phyloP scores from a whole-genome alignment of 2,329 filamentous ascomycete species.

The Colletotrichum salicis region DNA sequence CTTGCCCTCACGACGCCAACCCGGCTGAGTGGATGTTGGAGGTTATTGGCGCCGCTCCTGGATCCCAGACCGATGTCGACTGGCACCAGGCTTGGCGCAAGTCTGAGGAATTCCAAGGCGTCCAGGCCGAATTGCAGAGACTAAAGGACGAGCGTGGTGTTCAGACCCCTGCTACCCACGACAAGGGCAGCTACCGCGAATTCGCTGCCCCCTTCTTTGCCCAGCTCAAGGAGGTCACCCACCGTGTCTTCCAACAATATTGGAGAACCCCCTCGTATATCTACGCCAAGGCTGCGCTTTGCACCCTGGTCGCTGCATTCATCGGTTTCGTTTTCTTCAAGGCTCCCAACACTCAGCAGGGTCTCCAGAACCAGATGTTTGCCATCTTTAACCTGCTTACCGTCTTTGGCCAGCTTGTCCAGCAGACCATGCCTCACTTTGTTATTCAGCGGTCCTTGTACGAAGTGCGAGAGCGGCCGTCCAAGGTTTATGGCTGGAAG shows the following conservation, averaged over 20 bases:
- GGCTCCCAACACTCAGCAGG: slow-evolving; percentile 77
- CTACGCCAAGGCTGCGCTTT: slow-evolving; percentile 81
- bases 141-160: slow-evolving; percentile 62
- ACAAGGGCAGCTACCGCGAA: slow-evolving; percentile 69
- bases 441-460: slow-evolving; percentile 84
- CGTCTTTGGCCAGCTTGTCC: slow-evolving; percentile 81
- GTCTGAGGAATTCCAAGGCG: slow-evolving; percentile 64
- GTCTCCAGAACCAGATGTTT: slow-evolving; percentile 88
- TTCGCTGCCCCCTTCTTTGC: slow-evolving; percentile 80
- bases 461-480: slow-evolving; percentile 85
- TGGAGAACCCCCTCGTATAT: slow-evolving; percentile 92
- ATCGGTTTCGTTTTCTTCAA: slow-evolving; percentile 85
- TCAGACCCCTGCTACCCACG: slow-evolving; percentile 43
- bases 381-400: slow-evolving; percentile 85
- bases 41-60: slow-evolving; percentile 71
- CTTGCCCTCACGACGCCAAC: slow-evolving; percentile 76
- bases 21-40: slow-evolving; percentile 85
- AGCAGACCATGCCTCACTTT: slow-evolving; percentile 88
- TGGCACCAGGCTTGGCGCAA: slow-evolving; percentile 73
- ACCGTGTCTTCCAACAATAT: slow-evolving; percentile 89
- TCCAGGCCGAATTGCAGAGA: slow-evolving; percentile 67
- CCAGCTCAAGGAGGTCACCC: slow-evolving; percentile 75
- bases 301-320: slow-evolving; percentile 74
- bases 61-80: slow-evolving; percentile 70
- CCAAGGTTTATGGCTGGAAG: slow-evolving; percentile 86